Conservation (phyloP, 1,284 basidiomycete species). For the Ceratobasidium sp. region DNA sequence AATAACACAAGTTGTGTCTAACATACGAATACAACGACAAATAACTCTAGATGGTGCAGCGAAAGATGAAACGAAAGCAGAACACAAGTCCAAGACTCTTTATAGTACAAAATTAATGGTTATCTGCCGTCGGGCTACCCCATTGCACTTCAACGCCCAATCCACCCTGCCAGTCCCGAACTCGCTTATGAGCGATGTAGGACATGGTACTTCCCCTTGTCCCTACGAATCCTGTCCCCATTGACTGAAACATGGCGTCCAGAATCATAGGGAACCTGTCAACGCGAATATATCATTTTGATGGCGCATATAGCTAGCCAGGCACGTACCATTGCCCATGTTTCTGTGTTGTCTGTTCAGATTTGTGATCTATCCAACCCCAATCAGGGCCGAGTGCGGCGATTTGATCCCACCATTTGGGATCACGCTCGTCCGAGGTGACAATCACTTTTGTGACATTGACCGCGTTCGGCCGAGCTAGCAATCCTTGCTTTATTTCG, state of each 20-base stretch:
- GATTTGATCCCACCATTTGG: slow-evolving; percentile 74
- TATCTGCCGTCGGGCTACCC: slow-evolving; percentile 57
- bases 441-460: slow-evolving; percentile 70
- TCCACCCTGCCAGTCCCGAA: slow-evolving; percentile 74
- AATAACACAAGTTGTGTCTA: neutral
- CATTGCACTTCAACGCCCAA: slow-evolving; percentile 66
- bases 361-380: slow-evolving; percentile 70
- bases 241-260: slow-evolving; percentile 77
- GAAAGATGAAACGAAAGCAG: neutral
- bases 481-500: slow-evolving; percentile 71
- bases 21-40: neutral
- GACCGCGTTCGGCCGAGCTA: slow-evolving; percentile 61
- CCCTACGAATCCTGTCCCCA: slow-evolving; percentile 75
- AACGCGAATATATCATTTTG: slow-evolving; percentile 27
- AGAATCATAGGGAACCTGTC: slow-evolving; percentile 75
- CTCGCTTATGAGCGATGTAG: slow-evolving; percentile 70
- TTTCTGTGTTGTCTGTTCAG: slow-evolving; percentile 62
- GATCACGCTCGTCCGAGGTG: slow-evolving; percentile 77
- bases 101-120: slow-evolving; percentile 5
- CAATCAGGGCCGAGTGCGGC: slow-evolving; percentile 65
- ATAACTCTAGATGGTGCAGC: neutral
- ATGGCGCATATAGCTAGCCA: slow-evolving; percentile 16
- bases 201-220: slow-evolving; percentile 79
- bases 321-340: slow-evolving; percentile 69
- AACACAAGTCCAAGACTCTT: neutral